phyloP scores from a whole-genome alignment of 768 basidiomycete species.

The Kwoniella heveanensis region DNA sequence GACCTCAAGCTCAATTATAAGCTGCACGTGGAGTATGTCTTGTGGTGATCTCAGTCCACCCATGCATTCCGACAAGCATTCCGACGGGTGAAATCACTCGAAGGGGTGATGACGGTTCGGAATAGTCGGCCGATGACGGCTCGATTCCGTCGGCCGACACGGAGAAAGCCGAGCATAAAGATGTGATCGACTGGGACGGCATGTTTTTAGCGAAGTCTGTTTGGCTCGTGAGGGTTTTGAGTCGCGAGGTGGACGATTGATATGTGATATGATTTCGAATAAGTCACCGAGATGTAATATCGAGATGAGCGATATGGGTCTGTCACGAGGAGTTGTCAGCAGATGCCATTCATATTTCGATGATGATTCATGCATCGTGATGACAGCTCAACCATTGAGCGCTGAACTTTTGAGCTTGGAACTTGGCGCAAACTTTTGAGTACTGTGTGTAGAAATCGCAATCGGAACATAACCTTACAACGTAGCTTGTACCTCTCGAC shows the following conservation, averaged over 20 bases:
- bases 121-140: background rate
- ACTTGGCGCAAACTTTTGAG: too few species aligned
- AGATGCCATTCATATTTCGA: too few species aligned
- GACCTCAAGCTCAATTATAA: conserved; percentile 17
- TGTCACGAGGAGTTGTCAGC: too few species aligned
- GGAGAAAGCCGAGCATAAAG: background rate
- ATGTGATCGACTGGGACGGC: background rate
- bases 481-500: too few species aligned
- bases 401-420: too few species aligned
- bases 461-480: too few species aligned
- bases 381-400: too few species aligned
- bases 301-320: background rate
- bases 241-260: background rate
- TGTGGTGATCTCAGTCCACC: too few species aligned
- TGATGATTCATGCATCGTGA: too few species aligned
- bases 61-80: background rate
- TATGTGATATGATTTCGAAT: too few species aligned
- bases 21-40: conserved; percentile 23
- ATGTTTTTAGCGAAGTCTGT: conserved; percentile 1
- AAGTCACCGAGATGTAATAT: background rate
- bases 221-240: background rate
- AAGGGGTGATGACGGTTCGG: background rate
- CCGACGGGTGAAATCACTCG: background rate
- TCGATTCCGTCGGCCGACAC: conserved; percentile 3
- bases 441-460: too few species aligned